phyloP scores from a whole-genome alignment of 139 green algal species.

The Asterochloris erici region DNA sequence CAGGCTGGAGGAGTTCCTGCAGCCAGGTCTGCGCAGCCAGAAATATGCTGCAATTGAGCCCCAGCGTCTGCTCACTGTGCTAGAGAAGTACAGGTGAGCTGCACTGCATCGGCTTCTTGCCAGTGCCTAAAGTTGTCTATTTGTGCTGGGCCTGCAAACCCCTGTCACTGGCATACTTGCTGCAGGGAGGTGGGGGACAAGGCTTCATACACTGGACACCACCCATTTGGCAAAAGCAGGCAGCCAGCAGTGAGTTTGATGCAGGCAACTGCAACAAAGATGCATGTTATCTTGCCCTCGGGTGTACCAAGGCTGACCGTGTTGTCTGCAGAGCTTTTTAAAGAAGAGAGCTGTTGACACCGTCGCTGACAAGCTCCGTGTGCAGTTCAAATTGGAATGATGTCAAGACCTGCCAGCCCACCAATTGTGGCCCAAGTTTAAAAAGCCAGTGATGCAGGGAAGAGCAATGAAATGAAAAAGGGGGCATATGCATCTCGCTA shows the following conservation, averaged over 20 bases:
- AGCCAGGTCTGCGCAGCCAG: constrained; percentile 4
- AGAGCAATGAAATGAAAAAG: too few species aligned
- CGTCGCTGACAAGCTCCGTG: neutral
- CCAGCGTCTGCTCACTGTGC: constrained; percentile 2
- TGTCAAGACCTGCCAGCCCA: too few species aligned
- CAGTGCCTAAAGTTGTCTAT: neutral
- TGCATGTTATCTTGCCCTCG: neutral
- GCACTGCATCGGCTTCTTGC: neutral
- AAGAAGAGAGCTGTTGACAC: constrained; percentile 48
- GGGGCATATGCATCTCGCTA: too few species aligned
- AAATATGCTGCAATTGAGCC: constrained; percentile 24
- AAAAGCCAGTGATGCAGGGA: too few species aligned
- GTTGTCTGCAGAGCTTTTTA: constrained; percentile 28
- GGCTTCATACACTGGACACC: constrained; percentile 19
- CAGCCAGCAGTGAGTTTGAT: constrained; percentile 30
- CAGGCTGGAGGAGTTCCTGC: constrained; percentile 30
- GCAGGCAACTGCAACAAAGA: neutral
- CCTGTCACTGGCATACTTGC: neutral
- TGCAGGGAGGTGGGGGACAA: constrained; percentile 26
- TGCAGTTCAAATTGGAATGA: too few species aligned
- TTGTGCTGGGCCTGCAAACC: too few species aligned
- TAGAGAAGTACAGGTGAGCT: constrained; percentile 35
- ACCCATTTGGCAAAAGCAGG: constrained; percentile 25
- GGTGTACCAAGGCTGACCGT: neutral
- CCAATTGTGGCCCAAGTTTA: too few species aligned